Conservation (phyloP, 257 asterid species). For the Craterostigma plantagineum region DNA sequence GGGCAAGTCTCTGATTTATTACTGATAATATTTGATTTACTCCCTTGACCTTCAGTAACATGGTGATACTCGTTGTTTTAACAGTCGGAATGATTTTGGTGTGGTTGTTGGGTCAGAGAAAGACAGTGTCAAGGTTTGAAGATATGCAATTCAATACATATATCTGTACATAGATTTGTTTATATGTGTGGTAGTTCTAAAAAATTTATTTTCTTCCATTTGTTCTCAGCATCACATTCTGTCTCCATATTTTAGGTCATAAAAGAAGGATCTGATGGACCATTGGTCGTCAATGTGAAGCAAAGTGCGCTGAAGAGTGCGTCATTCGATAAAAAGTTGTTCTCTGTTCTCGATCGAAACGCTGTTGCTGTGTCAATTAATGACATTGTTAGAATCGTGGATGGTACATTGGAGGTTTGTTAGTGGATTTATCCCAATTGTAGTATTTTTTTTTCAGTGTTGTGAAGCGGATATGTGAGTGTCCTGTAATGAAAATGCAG, state of each 20-base stretch:
- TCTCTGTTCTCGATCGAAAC: conserved; percentile 56
- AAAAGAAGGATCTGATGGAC: conserved; percentile 66
- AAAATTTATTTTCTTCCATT: neutral
- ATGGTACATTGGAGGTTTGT: conserved; percentile 72
- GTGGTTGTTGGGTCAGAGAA: conserved; percentile 70
- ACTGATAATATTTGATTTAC: conserved; percentile 4
- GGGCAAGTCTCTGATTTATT: conserved; percentile 34
- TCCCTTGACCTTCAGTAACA: conserved; percentile 9
- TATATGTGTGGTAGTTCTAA: neutral
- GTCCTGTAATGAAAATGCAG: conserved; percentile 23
- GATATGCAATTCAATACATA: conserved; percentile 1
- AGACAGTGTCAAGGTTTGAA: conserved; percentile 56
- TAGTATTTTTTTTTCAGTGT: conserved; percentile 6
- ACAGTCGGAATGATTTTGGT: conserved; percentile 88
- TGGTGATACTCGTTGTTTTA: conserved; percentile 8
- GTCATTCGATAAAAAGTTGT: conserved; percentile 70
- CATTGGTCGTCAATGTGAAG: conserved; percentile 34
- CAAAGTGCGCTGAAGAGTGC: conserved; percentile 55
- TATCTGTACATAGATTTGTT: too few relatives aligned
- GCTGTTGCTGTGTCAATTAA: conserved; percentile 44
- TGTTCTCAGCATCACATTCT: neutral
- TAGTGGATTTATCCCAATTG: conserved; percentile 3
- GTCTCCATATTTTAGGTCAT: conserved; percentile 30
- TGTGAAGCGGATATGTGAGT: conserved; percentile 9
- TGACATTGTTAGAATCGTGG: conserved; percentile 53